Percentiles rank a stretch among this genome's conserved stretches.
Conservation (phyloP, 805 yeast species). For the Candida pini region DNA sequence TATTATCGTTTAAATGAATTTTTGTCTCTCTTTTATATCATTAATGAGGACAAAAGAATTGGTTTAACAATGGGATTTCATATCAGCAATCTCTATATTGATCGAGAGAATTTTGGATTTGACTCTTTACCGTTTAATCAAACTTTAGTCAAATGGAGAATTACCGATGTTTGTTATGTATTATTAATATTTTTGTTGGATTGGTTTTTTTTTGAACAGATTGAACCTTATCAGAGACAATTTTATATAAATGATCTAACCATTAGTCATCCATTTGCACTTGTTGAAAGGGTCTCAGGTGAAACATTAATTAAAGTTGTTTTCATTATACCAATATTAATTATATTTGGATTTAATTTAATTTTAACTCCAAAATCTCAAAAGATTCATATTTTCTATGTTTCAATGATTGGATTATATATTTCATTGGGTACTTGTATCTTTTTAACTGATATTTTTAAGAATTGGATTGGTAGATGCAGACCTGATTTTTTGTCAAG, state of each 20-base stretch:
- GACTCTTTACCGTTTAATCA: conserved; percentile 14
- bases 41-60: too few relatives aligned
- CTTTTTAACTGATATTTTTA: conserved; percentile 64
- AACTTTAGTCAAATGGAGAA: conserved; percentile 21
- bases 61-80: conserved; percentile 9
- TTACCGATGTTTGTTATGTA: conserved; percentile 21
- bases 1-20: too few relatives aligned
- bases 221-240: conserved; percentile 69
- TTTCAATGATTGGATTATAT: conserved; percentile 61
- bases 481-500: conserved; percentile 90
- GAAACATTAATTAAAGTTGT: conserved; percentile 49
- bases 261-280: conserved; percentile 77
- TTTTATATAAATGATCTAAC: conserved; percentile 72
- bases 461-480: conserved; percentile 82
- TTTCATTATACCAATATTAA: conserved; percentile 41
- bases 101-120: conserved; percentile 25
- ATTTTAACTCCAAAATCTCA: conserved; percentile 44
- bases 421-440: conserved; percentile 56
- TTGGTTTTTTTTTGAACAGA: conserved; percentile 21
- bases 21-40: too few relatives aligned
- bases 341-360: conserved; percentile 28
- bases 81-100: conserved; percentile 15
- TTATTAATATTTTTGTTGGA: conserved; percentile 17
- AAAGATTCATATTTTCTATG: conserved; percentile 53
- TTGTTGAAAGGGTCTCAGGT: conserved; percentile 63